Evolutionary conservation across 805 yeast genomes (phyloP).

Genomic region (Ogataea haglerorum): DNA sequence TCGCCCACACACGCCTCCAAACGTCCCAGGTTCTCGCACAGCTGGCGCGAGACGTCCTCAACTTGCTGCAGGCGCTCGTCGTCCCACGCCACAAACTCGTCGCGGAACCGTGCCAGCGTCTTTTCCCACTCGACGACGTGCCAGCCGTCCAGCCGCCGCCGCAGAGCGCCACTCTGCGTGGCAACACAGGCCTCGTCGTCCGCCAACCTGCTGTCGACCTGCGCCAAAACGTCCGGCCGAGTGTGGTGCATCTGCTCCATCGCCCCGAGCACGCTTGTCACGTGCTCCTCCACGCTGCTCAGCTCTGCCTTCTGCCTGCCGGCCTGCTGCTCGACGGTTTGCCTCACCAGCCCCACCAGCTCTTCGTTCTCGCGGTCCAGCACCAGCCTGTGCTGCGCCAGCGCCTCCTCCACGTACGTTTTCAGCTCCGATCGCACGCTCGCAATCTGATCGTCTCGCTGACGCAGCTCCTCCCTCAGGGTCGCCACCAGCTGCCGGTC

Average conservation of each 20-base stretch:
- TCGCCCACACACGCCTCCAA: conserved; percentile 2
- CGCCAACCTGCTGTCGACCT: background rate
- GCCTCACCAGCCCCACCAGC: no score
- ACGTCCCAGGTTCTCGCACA: conserved; percentile 2
- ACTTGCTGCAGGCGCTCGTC: background rate
- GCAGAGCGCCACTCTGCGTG: background rate
- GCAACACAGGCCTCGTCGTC: background rate
- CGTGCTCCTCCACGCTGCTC: no score
- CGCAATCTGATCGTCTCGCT: background rate
- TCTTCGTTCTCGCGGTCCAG: no score
- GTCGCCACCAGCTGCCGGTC: background rate
- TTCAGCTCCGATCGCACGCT: background rate
- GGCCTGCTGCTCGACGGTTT: no score
- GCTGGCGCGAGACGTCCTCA: conserved; percentile 3
- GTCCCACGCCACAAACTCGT: background rate
- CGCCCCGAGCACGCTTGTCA: no score
- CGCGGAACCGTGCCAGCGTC: background rate
- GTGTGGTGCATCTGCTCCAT: no score
- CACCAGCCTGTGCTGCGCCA: background rate
- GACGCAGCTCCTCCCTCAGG: background rate
- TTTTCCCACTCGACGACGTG: conserved; percentile 1
- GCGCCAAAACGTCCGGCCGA: background rate
- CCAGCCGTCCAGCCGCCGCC: background rate
- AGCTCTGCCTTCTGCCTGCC: no score
- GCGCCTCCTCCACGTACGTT: background rate